These are phyloP conservation scores for Colletotrichum sojae DNA, from an alignment of 2,329 filamentous ascomycete species.

Conservation along the genomic window DNA sequence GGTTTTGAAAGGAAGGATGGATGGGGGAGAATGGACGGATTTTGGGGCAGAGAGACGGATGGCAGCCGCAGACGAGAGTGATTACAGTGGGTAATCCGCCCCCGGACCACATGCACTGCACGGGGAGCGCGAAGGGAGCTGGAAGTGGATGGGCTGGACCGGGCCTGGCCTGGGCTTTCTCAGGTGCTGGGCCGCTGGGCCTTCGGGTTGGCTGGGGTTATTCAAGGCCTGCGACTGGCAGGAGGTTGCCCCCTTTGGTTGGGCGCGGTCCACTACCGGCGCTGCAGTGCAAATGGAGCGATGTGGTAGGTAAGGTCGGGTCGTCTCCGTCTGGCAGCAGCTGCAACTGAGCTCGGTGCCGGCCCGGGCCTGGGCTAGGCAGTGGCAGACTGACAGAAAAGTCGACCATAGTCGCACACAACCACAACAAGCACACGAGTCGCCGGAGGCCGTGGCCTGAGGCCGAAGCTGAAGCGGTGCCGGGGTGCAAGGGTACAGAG, in stretches of 20 bases:
- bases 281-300: slow-evolving; percentile 38
- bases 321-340: neutral
- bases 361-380: slow-evolving; percentile 24
- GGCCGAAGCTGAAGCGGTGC: slow-evolving; percentile 22
- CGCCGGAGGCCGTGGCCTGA: slow-evolving; percentile 12
- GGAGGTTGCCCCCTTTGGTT: slow-evolving; percentile 14
- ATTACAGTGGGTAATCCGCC: slow-evolving; percentile 37
- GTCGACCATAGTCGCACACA: too few species aligned
- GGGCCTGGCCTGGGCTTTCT: slow-evolving; percentile 15
- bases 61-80: slow-evolving; percentile 39
- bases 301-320: neutral
- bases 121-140: slow-evolving; percentile 33
- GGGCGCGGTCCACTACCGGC: slow-evolving; percentile 26
- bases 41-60: slow-evolving; percentile 39
- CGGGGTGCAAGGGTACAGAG: slow-evolving; percentile 13
- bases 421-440: slow-evolving; percentile 2
- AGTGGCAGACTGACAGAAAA: neutral
- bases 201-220: neutral
- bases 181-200: slow-evolving; percentile 21
- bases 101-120: slow-evolving; percentile 39
- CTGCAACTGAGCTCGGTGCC: slow-evolving; percentile 35
- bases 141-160: slow-evolving; percentile 32
- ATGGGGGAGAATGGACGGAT: slow-evolving; percentile 41
- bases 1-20: slow-evolving; percentile 36
- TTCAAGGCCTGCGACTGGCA: slow-evolving; percentile 32